These are phyloP conservation scores for Salix udensis DNA, from an alignment of 345 rosid species.

Conservation along the genomic window DNA sequence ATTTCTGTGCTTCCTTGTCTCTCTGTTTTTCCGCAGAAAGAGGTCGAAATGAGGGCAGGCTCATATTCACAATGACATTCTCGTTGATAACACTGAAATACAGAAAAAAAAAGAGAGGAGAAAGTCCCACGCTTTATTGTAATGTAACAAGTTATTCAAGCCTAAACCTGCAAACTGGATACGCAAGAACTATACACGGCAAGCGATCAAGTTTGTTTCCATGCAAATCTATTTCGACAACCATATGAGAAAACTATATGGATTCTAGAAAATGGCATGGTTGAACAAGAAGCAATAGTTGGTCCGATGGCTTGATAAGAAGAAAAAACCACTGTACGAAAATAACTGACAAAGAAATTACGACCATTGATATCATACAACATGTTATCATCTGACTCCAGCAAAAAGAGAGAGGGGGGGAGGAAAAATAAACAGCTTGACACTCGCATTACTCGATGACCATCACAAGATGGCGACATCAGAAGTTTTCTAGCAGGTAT, in stretches of 20 bases:
- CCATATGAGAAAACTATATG: background rate
- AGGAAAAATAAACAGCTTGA: background rate
- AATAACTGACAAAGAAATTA: slow-evolving; percentile 15
- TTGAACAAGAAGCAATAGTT: background rate
- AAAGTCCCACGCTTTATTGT: too few relatives aligned
- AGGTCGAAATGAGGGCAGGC: background rate
- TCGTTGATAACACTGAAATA: too few relatives aligned
- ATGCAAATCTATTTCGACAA: background rate
- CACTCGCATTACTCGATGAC: slow-evolving; percentile 23
- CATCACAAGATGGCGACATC: slow-evolving; percentile 28
- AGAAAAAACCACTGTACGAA: slow-evolving; percentile 16
- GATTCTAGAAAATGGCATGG: background rate
- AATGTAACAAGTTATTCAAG: background rate
- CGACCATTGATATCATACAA: slow-evolving; percentile 15
- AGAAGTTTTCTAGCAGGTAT: slow-evolving; percentile 12
- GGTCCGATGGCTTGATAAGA: slow-evolving; percentile 13
- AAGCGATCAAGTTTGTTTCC: background rate
- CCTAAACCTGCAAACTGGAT: background rate
- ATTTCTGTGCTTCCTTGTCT: background rate
- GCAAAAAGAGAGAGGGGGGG: background rate
- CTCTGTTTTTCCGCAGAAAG: background rate
- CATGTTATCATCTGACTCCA: background rate
- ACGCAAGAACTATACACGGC: slow-evolving; percentile 1
- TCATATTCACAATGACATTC: background rate
- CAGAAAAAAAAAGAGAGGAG: too few relatives aligned